A percentile compares a stretch with the other conserved stretches of the same genome.
phyloP scores from a whole-genome alignment of 2,329 filamentous ascomycete genomes.

The Lecanicillium sp. region DNA sequence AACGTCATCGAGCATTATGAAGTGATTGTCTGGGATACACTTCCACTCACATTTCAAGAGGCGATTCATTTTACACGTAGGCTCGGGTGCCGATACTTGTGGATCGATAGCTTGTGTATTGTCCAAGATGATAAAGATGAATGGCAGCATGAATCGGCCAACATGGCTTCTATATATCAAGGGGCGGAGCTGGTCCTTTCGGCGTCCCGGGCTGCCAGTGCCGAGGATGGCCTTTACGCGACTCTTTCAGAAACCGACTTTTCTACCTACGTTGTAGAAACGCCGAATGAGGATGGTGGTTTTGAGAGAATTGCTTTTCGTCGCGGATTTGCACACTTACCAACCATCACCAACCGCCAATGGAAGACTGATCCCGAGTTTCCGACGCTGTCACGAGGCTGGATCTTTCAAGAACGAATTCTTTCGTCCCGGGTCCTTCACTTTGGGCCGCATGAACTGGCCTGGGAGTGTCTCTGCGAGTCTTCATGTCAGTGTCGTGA shows the following conservation, averaged over 20 bases:
- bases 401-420: slow-evolving; percentile 11
- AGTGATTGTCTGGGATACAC: neutral
- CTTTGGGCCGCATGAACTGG: slow-evolving; percentile 10
- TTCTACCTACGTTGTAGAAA: neutral
- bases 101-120: slow-evolving; percentile 15
- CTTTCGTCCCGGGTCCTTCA: slow-evolving; percentile 9
- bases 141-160: slow-evolving; percentile 10
- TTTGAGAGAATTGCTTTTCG: slow-evolving; percentile 6
- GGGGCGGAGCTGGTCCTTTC: slow-evolving; percentile 8
- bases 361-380: neutral
- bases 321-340: slow-evolving; percentile 7
- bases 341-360: slow-evolving; percentile 8
- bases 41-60: slow-evolving; percentile 9
- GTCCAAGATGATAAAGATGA: slow-evolving; percentile 11
- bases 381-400: slow-evolving; percentile 10
- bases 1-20: neutral
- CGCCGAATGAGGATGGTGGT: neutral
- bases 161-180: slow-evolving; percentile 11
- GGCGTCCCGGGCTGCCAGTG: slow-evolving; percentile 3
- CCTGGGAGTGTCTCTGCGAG: slow-evolving; percentile 11
- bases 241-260: neutral
- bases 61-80: slow-evolving; percentile 9
- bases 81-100: slow-evolving; percentile 10
- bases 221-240: slow-evolving; percentile 7
- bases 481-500: slow-evolving; percentile 9